A percentile compares a stretch with the other conserved stretches of the same genome.
Evolutionary conservation across 176 grass and related monocot genomes (phyloP).

Genomic region (Olyra latifolia): DNA sequence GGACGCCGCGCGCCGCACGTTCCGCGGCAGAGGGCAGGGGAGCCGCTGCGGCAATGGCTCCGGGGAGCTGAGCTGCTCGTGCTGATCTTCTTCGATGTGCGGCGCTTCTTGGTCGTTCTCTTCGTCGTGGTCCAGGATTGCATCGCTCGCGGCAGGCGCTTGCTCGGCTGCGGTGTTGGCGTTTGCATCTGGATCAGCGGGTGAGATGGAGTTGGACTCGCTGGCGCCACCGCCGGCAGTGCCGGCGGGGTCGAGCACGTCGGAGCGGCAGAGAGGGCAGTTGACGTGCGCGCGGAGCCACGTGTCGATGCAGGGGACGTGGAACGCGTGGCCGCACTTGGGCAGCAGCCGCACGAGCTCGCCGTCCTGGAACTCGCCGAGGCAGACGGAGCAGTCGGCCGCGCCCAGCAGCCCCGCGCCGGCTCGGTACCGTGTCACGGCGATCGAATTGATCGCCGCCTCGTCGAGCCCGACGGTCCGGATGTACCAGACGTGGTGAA

Average conservation of each 20-base stretch:
- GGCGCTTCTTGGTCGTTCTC: not conserved
- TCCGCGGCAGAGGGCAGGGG: not conserved
- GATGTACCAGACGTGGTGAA: conserved; percentile 83
- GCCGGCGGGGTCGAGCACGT: conserved; percentile 47
- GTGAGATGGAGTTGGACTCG: not conserved
- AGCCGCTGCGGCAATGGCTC: conserved; percentile 18
- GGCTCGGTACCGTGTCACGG: conserved; percentile 44
- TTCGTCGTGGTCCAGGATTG: conserved; percentile 12
- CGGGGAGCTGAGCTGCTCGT: not conserved
- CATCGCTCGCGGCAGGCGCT: not conserved
- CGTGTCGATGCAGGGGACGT: conserved; percentile 75
- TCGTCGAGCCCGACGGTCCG: conserved; percentile 70
- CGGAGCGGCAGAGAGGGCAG: conserved; percentile 76
- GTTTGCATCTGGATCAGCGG: conserved; percentile 10
- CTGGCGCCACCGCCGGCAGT: not conserved
- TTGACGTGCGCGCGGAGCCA: conserved; percentile 78
- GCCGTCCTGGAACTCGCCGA: conserved; percentile 71
- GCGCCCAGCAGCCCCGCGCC: conserved; percentile 37
- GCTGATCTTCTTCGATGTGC: not conserved
- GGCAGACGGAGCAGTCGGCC: conserved; percentile 80
- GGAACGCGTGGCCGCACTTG: conserved; percentile 75
- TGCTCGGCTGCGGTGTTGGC: conserved; percentile 9
- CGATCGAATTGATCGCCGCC: conserved; percentile 60
- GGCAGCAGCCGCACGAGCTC: conserved; percentile 74
- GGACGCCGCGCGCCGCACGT: conserved; percentile 61